A percentile compares a stretch with the other conserved stretches of the same genome.
These are phyloP conservation scores for Gymnopilus dilepis DNA, from an alignment of 768 basidiomycete genomes.

Conservation along the genomic window DNA sequence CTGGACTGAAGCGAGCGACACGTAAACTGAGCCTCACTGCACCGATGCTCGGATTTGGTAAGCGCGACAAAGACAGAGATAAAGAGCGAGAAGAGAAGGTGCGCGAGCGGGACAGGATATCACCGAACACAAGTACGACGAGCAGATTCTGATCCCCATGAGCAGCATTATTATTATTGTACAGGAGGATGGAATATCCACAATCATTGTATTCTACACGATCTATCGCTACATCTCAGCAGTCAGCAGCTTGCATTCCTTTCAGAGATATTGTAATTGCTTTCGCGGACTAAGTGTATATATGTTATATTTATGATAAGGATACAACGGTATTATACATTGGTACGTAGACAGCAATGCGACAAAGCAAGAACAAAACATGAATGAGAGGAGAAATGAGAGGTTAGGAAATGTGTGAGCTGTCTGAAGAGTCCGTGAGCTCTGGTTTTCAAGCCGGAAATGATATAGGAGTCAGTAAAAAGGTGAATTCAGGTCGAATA, in stretches of 20 bases:
- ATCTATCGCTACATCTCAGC: slow-evolving; percentile 6
- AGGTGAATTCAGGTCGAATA: background rate
- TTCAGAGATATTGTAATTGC: background rate
- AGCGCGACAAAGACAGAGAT: slow-evolving; percentile 59
- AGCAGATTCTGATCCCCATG: slow-evolving; percentile 19
- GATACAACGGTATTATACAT: background rate
- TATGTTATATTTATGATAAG: background rate
- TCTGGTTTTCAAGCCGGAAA: background rate
- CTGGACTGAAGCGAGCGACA: slow-evolving; percentile 40
- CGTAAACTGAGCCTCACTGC: slow-evolving; percentile 74
- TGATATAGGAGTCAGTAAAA: background rate
- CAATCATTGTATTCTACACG: background rate
- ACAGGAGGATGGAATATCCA: slow-evolving; percentile 12
- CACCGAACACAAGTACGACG: slow-evolving; percentile 24
- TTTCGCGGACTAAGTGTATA: background rate
- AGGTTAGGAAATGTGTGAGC: background rate
- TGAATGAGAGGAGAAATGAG: background rate
- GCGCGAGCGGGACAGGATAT: slow-evolving; percentile 22
- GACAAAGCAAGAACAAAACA: background rate
- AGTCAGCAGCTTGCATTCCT: background rate
- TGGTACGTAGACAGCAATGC: background rate
- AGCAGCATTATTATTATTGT: slow-evolving; percentile 18
- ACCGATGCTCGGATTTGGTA: slow-evolving; percentile 63
- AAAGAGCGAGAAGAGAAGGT: slow-evolving; percentile 40
- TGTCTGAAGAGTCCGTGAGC: background rate